Base-by-base conservation (phyloP, 352 stramenopile species). In the Globisporangium acanthophoron region DNA sequence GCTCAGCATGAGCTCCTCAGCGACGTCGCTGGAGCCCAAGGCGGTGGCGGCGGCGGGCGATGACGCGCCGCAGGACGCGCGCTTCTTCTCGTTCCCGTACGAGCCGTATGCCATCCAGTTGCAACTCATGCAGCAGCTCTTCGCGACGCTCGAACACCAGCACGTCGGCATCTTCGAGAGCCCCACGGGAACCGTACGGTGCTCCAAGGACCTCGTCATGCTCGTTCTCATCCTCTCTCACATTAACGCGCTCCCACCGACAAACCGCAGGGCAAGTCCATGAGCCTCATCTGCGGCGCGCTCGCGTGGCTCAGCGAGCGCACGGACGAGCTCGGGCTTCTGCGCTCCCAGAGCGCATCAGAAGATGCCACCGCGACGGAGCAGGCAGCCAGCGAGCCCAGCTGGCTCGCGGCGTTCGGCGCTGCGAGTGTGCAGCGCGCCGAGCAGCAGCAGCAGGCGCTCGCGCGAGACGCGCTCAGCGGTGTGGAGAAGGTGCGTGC, bases 161-260 rank as follows among this genome's bases (percentile, higher is more conserved):
- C 87, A 96, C 31, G 74, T 96, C 41, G 91, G 88, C 54, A 96
- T 97, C 62, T 96, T 96, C 45, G 91, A 97, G 68, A 97, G 88
- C 54, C 91, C 91, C 12, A 97, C 91, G 1, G 91, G 91, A 27
- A 97, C 90, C 29, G 83, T 91, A 61, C 21, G 52, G 18, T 27
- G 8, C 57, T 16, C 39, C 11, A 59, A 18, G 12, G 13, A 41
- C 1, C 40, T 15, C 29, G 21, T 35, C 44, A 39, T 5, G 15
- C 6, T 48, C 27, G 4, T 27, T 27, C 24, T 27, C 24, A 27
- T 27, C 55, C 1, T 35, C 18, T 20, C 29, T 5, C 27, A 16
- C 16, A 5, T 0, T 20, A 44, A 33, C 20, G 16, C 13, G 15
- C 35, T 39, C 16, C 40, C 7, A 4, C 45, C 55, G 21, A 53